Evolutionary conservation across 352 stramenopile species (phyloP), one percentile per base, ranked within the genome.

Genomic region (Phytophthora rubi): DNA sequence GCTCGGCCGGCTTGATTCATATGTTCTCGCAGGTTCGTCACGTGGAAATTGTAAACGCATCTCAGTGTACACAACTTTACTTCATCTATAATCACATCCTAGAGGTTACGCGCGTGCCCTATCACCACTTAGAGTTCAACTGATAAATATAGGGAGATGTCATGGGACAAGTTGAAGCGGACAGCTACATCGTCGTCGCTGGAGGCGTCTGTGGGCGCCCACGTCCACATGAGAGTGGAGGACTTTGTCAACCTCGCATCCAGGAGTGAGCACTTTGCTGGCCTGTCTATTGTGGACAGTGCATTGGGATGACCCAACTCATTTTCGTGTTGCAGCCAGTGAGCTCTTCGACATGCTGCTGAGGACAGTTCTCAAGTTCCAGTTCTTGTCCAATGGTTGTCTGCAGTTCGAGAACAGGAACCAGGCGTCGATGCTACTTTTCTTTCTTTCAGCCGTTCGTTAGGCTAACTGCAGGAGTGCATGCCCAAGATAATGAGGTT

Each of bases 401-500:
- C 35, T 65, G 18, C 37, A 53, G 49, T 60, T 67, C 23, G 53
- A 64, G 13, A 49, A 57, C 23, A 21, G 57, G 18, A 51, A 59
- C 23, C 33, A 56, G 16, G 63, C 70, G 16, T 56, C 16, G 10
- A 23, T 18, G 42, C 42, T 48, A 15, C 16, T 13, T 7, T 30
- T 53, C n/a, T 28, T 16, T 13, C 35, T 44, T 44, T 15, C 16
- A 44, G n/a, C 9, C n/a, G n/a, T 13, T 30, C n/a, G 12, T 53
- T 30, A 16, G 47, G 10, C 21, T 53, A 28, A 53, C 47, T 53
- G 18, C 21, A 80, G 73, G 65, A 72, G 18, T 85, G 73, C 44
- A 71, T 69, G 12, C 73, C 77, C 32, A 62, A 68, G 8, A 55
- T 78, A 6, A 81, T 82, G 70, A 76, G 65, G 26, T 59, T 84